Base-by-base conservation (phyloP, 1,284 basidiomycete genomes). In the Flammula alnicola region DNA sequence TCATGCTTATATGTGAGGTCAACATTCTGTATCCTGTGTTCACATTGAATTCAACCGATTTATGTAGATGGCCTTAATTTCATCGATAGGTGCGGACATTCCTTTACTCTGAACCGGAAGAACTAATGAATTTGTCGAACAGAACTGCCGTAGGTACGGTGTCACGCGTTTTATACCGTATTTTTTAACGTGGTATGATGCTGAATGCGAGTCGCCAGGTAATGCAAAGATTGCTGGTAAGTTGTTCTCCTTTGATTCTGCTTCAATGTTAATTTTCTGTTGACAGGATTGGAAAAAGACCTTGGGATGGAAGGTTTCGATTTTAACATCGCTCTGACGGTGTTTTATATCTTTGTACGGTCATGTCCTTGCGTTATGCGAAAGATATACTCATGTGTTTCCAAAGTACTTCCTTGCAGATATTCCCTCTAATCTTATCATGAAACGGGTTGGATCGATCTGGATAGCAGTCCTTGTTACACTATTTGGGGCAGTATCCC, bases 201-300 rank as follows among this genome's bases (percentile, higher is more conserved):
- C 19, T n/a, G 60, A 55, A 52, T 27, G 43, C 44, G 38, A 29
- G 17, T 19, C 16, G 29, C 4, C 17, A 71, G 72, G 72, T 17
- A 76, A 76, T 62, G 74, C 73, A 9, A 72, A 69, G 29, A 73
- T 76, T 49, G 72, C 73, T 42, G 74, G 73, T 68, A 40, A 35
- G 52, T 52, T 37, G 39, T 39, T 40, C 31, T 6, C 26, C n/a
- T 3, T 30, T n/a, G 23, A 16, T 31, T 9, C 19, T 29, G 11
- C 36, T 23, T 20, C 16, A 5, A 30, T 37, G 4, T 30, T 25
- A 31, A 37, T 17, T 35, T 25, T 11, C 6, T 12, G 20, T 42
- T 23, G 27, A 12, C 20, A 75, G 73, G 75, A 9, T 61, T 77
- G n/a, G 74, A 76, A 54, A 69, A 68, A 44, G 74, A 77, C 52